Evolutionary conservation across 805 yeast species (phyloP).

Genomic region (Myxozyma nipponensis): DNA sequence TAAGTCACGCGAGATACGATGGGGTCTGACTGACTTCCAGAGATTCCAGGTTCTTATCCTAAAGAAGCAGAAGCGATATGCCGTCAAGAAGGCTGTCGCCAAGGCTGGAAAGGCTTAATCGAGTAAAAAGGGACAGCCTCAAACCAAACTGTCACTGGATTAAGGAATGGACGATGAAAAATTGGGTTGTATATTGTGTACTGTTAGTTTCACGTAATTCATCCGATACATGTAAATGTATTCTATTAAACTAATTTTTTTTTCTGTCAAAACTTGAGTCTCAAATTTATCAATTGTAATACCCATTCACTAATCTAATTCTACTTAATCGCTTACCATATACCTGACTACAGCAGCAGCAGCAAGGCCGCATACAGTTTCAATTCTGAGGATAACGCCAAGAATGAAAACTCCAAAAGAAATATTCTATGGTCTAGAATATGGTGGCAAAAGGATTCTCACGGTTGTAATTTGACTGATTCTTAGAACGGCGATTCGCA

Average conservation of each 20-base stretch:
- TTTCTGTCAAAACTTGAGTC: no score
- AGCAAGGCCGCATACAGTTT: no score
- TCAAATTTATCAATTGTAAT: no score
- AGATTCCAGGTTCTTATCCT: conserved; percentile 98
- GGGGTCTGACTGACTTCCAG: conserved; percentile 92
- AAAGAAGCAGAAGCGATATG: conserved; percentile 95
- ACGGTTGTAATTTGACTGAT: background rate
- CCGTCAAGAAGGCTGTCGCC: conserved; percentile 94
- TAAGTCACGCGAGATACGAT: conserved; percentile 90
- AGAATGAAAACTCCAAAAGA: background rate
- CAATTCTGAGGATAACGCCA: background rate
- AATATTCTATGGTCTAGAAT: conserved; percentile 1
- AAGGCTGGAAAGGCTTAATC: conserved; percentile 54
- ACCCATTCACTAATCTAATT: no score
- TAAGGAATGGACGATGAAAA: background rate
- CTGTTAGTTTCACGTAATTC: conserved; percentile 8
- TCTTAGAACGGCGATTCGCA: conserved; percentile 4
- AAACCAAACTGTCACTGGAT: background rate
- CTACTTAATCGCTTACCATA: no score
- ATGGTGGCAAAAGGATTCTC: conserved; percentile 19
- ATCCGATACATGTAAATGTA: conserved; percentile 16
- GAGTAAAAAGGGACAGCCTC: background rate
- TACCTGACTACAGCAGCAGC: no score
- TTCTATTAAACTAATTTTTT: conserved; percentile 1
- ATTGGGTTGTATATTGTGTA: conserved; percentile 13